Evolutionary conservation across 2,329 filamentous ascomycete species (phyloP).

Genomic region (Sclerotinia nivalis): DNA sequence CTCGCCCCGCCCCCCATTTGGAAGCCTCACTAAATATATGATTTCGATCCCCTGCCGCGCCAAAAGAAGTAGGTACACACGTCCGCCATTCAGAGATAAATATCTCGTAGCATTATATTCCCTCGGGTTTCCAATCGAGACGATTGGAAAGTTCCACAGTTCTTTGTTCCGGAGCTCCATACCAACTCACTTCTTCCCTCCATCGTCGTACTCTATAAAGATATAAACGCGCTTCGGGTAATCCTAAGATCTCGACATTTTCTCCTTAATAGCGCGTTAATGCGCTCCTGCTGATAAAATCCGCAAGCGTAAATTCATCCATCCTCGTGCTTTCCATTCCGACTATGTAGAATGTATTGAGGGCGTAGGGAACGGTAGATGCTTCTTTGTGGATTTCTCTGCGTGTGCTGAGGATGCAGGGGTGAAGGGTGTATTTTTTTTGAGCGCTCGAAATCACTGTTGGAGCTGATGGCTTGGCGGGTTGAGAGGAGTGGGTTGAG

Average conservation of each 20-base stretch:
- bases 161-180: not conserved
- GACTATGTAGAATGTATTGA: not conserved
- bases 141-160: not conserved
- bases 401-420: not conserved
- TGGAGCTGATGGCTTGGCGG: not conserved
- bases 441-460: not conserved
- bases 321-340: not conserved
- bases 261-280: not conserved
- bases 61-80: not conserved
- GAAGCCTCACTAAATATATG: not conserved
- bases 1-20: not conserved
- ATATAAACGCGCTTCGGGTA: not conserved
- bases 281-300: not conserved
- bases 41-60: not conserved
- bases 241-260: not conserved
- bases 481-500: not conserved
- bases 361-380: not conserved
- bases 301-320: not conserved
- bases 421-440: not conserved
- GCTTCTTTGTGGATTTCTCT: conserved; percentile 1
- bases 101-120: not conserved
- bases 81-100: not conserved
- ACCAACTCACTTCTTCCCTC: not conserved
- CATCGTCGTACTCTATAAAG: not conserved
- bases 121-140: not conserved